Base-by-base conservation (phyloP, 495 filamentous ascomycete genomes). In the Pyrenula aspistea region DNA sequence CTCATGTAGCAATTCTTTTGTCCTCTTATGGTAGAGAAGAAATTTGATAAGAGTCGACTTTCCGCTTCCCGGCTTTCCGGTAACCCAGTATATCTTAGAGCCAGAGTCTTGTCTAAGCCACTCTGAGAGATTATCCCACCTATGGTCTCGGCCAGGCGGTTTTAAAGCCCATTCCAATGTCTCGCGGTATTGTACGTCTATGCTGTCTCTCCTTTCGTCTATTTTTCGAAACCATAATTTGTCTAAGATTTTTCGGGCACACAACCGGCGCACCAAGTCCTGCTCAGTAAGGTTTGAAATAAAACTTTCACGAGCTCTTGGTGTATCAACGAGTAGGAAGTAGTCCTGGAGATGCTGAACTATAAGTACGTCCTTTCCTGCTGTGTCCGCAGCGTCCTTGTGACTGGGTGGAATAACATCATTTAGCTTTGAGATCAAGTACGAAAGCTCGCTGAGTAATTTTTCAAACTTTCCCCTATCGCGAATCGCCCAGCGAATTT, bases 31-130 rank as follows among this genome's bases (percentile, higher is more conserved):
- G 1, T 56, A 25, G 19, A 19, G 25, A 0, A 77, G 22, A 49
- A 66, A 72, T 55, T 72, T 77, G 67, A 76, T 75, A 19, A 78
- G 51, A 0, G 72, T 78, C n/a, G 73, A 77, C 56, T 77, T 77
- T 0, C 73, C 74, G 2, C 70, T 70, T 12, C 73, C 74, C 0
- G 67, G 58, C 56, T 75, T 74, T 12, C 73, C 74, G 1, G 54
- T 59, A 2, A 76, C 63, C 54, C 71, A 65, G 53, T 68, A 75
- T 1, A 69, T 63, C 15, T 15, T 15, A 42, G 31, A 25, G 0
- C 65, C 67, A 20, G 54, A 55, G 10, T 61, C 65, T 2, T 48
- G 36, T 51, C 57, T 25, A 0, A 76, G 61, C 71, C 72, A 76
- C 22, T 61, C 54, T 2, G 57, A 42, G 23, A 68, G 49, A 25